phyloP scores from a whole-genome alignment of 345 rosid species.

The Toxicodendron radicans region DNA sequence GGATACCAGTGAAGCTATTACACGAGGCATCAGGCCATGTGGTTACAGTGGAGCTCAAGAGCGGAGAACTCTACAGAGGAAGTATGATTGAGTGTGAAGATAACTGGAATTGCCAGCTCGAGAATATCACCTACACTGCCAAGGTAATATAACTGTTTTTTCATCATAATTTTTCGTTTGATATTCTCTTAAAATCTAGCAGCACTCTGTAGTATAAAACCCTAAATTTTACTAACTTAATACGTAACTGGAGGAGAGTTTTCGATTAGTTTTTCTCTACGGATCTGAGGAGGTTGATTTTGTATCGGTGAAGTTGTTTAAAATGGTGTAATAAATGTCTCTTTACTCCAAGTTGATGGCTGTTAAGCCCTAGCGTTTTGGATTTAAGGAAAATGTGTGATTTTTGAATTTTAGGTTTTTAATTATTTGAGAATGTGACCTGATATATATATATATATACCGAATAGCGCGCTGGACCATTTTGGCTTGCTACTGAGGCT shows the following conservation, averaged over 20 bases:
- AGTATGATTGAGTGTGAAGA: constrained; percentile 91
- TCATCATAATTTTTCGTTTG: background rate
- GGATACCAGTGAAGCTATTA: constrained; percentile 84
- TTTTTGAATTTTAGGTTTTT: background rate
- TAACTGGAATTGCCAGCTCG: constrained; percentile 94
- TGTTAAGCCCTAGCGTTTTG: background rate
- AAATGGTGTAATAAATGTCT: background rate
- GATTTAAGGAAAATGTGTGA: background rate
- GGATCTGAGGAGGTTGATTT: constrained; percentile 4
- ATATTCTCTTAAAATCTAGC: too few relatives aligned
- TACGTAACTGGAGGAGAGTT: background rate
- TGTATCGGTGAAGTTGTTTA: background rate
- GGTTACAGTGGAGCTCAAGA: constrained; percentile 84
- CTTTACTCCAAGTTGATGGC: background rate
- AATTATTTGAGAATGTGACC: background rate
- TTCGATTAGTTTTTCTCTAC: background rate
- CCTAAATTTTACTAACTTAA: constrained; percentile 24
- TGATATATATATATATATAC: background rate
- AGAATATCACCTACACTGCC: constrained; percentile 76
- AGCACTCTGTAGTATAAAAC: background rate
- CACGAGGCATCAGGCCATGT: constrained; percentile 86
- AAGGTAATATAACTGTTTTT: constrained; percentile 36
- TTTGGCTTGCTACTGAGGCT: background rate
- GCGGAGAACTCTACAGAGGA: constrained; percentile 89
- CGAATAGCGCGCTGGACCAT: too few relatives aligned